phyloP scores from a whole-genome alignment of 2,329 filamentous ascomycete species.

The Magnaporthales sp. region DNA sequence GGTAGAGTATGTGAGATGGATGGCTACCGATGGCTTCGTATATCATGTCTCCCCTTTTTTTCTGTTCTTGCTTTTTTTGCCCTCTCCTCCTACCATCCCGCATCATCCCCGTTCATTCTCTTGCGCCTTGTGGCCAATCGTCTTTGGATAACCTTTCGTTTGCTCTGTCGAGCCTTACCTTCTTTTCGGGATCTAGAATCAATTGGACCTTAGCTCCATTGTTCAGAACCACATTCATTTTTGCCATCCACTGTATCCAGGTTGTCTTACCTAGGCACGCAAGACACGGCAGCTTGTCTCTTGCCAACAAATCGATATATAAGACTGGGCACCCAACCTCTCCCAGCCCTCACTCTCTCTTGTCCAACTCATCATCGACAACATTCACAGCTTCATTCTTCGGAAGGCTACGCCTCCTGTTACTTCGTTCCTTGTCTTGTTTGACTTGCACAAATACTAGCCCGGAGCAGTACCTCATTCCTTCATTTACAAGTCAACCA shows the following conservation, averaged over 20 bases:
- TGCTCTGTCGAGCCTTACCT: conserved; percentile 4
- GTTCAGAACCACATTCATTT: not conserved
- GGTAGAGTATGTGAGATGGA: conserved; percentile 2
- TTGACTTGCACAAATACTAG: conserved; percentile 19
- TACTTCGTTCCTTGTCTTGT: conserved; percentile 15
- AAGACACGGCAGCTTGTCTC: conserved; percentile 4
- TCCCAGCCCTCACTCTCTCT: not conserved
- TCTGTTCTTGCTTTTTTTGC: not conserved
- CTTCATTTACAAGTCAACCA: conserved; percentile 18
- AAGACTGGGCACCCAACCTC: not conserved
- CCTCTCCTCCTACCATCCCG: not conserved
- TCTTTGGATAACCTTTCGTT: conserved; percentile 5
- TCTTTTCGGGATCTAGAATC: conserved; percentile 5
- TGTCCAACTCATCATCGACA: conserved; percentile 4
- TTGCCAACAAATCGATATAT: conserved; percentile 17
- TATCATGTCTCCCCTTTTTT: conserved; percentile 7
- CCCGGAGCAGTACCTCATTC: conserved; percentile 33
- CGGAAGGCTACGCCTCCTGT: conserved; percentile 24
- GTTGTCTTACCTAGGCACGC: not conserved
- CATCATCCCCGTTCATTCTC: conserved; percentile 5
- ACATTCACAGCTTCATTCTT: conserved; percentile 20
- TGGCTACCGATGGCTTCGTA: not conserved
- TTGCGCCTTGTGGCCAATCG: conserved; percentile 13
- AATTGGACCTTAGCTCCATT: not conserved
- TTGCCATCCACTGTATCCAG: not conserved